Evolutionary conservation across 108 stramenopile species (phyloP).

Genomic region (Bacterosira constricta): DNA sequence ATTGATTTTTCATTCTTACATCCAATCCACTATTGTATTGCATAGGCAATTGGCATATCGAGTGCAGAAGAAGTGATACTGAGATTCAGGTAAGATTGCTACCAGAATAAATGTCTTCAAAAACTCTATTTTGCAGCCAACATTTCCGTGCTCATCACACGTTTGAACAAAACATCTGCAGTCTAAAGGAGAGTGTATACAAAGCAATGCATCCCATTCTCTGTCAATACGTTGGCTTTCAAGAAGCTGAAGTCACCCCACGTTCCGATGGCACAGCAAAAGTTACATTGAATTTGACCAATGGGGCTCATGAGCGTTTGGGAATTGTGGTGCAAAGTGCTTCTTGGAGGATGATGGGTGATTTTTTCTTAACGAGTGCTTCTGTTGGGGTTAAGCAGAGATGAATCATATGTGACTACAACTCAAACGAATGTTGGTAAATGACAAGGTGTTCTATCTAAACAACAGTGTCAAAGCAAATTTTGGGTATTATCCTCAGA

Average conservation of each 20-base stretch:
- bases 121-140: too few species aligned
- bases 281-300: conserved; percentile 51
- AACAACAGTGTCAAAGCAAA: too few species aligned
- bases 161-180: too few species aligned
- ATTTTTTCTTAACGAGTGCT: conserved; percentile 58
- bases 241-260: conserved; percentile 83
- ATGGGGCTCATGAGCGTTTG: conserved; percentile 48
- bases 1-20: neutral
- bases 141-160: too few species aligned
- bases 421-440: too few species aligned
- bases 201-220: conserved; percentile 85
- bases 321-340: conserved; percentile 49
- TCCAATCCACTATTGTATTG: neutral
- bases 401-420: too few species aligned
- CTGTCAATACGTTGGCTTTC: conserved; percentile 84
- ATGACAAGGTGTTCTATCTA: too few species aligned
- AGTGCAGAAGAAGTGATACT: conserved; percentile 79
- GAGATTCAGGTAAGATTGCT: conserved; percentile 61
- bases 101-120: neutral
- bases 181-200: conserved; percentile 87
- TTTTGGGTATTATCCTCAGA: too few species aligned
- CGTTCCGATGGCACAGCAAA: conserved; percentile 72
- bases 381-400: conserved; percentile 19
- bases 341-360: conserved; percentile 62
- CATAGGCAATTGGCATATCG: conserved; percentile 55